Evolutionary conservation across 2,329 filamentous ascomycete genomes (phyloP).

Genomic region (Colletotrichum phormii): DNA sequence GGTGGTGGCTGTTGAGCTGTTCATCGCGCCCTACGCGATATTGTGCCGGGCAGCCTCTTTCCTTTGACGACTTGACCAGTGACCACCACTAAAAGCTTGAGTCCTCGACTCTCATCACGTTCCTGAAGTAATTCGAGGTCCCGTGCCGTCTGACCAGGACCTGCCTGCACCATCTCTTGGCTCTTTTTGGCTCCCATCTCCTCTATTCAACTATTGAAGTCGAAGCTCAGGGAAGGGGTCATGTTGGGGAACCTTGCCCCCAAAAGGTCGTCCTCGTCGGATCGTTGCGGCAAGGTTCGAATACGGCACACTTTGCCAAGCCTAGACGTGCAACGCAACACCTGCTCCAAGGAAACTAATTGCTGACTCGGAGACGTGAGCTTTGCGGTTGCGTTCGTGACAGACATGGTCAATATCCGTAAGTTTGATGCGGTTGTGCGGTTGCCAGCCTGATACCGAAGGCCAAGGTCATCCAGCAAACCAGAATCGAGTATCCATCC

Average conservation of each 20-base stretch:
- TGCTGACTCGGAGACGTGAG: slow-evolving; percentile 9
- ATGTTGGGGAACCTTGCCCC: slow-evolving; percentile 20
- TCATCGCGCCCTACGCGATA: slow-evolving; percentile 20
- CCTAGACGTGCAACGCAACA: slow-evolving; percentile 2
- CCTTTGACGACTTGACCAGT: slow-evolving; percentile 15
- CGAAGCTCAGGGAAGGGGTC: slow-evolving; percentile 22
- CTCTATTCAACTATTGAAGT: too few relatives aligned
- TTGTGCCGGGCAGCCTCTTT: neutral
- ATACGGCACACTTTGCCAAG: slow-evolving; percentile 20
- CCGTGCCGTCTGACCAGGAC: slow-evolving; percentile 13
- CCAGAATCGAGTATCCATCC: neutral
- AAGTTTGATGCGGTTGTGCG: neutral
- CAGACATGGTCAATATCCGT: neutral
- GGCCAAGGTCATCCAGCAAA: neutral
- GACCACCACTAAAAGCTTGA: slow-evolving; percentile 8
- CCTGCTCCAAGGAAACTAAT: neutral
- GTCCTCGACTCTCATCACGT: slow-evolving; percentile 13
- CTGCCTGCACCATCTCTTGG: slow-evolving; percentile 23
- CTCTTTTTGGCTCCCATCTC: slow-evolving; percentile 6
- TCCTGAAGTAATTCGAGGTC: slow-evolving; percentile 13
- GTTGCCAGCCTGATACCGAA: neutral
- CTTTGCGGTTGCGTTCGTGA: neutral
- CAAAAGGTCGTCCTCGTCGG: neutral
- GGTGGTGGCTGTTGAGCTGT: slow-evolving; percentile 29
- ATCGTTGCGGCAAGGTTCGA: slow-evolving; percentile 13